phyloP scores from a whole-genome alignment of 768 basidiomycete genomes.

The Termitomyces bulborhizus region DNA sequence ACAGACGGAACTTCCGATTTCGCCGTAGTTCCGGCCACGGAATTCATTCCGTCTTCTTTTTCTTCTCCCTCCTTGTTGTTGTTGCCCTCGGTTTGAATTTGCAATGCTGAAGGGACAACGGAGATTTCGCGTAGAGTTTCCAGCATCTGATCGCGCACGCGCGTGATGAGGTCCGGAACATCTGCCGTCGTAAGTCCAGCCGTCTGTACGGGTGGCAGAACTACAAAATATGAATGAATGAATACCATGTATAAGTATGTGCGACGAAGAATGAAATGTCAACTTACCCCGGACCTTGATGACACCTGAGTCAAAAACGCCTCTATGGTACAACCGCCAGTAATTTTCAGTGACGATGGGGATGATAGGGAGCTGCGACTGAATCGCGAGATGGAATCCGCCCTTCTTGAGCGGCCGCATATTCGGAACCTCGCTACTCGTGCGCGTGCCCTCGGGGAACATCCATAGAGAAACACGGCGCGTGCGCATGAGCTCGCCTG shows the following conservation, averaged over 20 bases:
- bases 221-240: conserved; percentile 33
- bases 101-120: conserved; percentile 24
- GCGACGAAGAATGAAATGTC: background rate
- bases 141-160: conserved; percentile 78
- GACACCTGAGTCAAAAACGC: conserved; percentile 67
- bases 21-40: background rate
- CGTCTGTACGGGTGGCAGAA: conserved; percentile 87
- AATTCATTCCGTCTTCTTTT: background rate
- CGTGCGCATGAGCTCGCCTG: conserved; percentile 72
- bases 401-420: conserved; percentile 95
- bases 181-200: conserved; percentile 64
- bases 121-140: conserved; percentile 75
- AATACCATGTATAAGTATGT: background rate
- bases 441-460: conserved; percentile 94
- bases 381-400: conserved; percentile 92
- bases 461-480: conserved; percentile 79
- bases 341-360: conserved; percentile 96
- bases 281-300: conserved; percentile 76
- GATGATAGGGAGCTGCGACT: conserved; percentile 84
- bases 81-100: background rate
- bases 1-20: background rate
- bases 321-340: conserved; percentile 75
- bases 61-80: conserved; percentile 4
- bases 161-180: conserved; percentile 56
- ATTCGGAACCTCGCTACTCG: conserved; percentile 54